Base-by-base conservation (phyloP, 495 filamentous ascomycete genomes). In the Daldinia vernicosa region DNA sequence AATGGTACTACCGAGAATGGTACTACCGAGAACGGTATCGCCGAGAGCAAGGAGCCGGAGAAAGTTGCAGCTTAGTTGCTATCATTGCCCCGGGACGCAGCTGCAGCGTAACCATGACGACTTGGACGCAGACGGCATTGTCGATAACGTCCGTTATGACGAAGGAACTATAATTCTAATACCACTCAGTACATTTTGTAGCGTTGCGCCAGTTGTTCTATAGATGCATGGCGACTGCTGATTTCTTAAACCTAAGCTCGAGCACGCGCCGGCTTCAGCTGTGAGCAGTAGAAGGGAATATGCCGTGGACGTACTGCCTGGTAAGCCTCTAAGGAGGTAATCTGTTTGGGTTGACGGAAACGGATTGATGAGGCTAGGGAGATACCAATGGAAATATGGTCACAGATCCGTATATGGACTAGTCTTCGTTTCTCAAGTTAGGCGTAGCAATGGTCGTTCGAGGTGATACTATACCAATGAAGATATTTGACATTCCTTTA, bases 111-210 rank as follows among this genome's bases (percentile, higher is more conserved):
- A 43, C 45, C 22, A 24, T 56, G 30, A 52, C 22, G 45, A 60
- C 43, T 8, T 51, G 30, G 47, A 63, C 37, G 60, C 53, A 27
- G 45, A 60, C 33, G 55, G 56, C 59, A 51, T 55, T 32, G 39
- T 64, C 39, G 40, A 68, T 72, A 59, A 68, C 58, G 59, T 55
- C 59, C 47, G 64, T 35, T 60, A 67, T 19, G 60, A 72, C 47
- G 55, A 60, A 64, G 39, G 67, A 64, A 50, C 24, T 57, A 40
- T 71, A 71, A 71, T 71, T 63, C 67, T 71, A 71, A 72, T 68
- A 64, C 45, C 52, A 47, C n/a, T 64, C 64, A 72, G 60, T 67
- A 64, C 67, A 55, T 56, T 62, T 39, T 64, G 64, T 64, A 63
- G 51, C 64, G 54, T 47, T 60, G 54, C 60, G 60, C 60, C 54